phyloP scores from a whole-genome alignment of 306 rosid genomes.

The Myrica gale region DNA sequence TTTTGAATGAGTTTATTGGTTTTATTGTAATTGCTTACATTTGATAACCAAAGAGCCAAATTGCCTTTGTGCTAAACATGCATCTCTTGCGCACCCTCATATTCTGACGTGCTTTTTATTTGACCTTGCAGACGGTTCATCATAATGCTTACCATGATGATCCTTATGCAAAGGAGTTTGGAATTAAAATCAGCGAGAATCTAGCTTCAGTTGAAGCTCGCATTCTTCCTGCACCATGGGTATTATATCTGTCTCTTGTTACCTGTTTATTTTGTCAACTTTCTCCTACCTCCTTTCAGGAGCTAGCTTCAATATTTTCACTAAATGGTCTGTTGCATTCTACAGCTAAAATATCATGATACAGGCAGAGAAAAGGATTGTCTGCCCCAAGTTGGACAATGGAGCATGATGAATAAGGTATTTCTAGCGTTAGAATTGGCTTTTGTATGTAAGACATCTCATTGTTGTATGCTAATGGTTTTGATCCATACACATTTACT shows the following conservation, averaged over 20 bases:
- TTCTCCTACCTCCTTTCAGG: neutral
- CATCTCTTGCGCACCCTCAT: neutral
- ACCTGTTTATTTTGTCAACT: neutral
- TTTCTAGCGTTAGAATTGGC: neutral
- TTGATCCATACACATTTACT: too few relatives aligned
- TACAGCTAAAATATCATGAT: constrained; percentile 90
- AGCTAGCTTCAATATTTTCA: neutral
- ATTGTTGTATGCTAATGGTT: too few relatives aligned
- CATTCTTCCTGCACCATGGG: constrained; percentile 95
- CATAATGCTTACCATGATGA: constrained; percentile 83
- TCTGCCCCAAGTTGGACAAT: constrained; percentile 94
- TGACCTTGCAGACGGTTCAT: constrained; percentile 60
- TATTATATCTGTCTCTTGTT: constrained; percentile 16
- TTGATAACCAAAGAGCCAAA: neutral
- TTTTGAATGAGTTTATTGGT: too few relatives aligned
- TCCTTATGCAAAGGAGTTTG: constrained; percentile 89
- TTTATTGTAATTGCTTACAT: neutral
- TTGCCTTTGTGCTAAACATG: neutral
- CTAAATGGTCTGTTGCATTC: neutral
- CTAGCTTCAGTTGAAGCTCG: constrained; percentile 99
- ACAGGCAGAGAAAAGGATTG: constrained; percentile 94
- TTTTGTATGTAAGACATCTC: neutral
- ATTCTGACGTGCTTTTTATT: neutral
- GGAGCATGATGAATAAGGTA: constrained; percentile 99
- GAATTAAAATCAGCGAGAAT: constrained; percentile 78